Conservation (phyloP, 2,329 filamentous ascomycete genomes). For the Bertia moriformis region DNA sequence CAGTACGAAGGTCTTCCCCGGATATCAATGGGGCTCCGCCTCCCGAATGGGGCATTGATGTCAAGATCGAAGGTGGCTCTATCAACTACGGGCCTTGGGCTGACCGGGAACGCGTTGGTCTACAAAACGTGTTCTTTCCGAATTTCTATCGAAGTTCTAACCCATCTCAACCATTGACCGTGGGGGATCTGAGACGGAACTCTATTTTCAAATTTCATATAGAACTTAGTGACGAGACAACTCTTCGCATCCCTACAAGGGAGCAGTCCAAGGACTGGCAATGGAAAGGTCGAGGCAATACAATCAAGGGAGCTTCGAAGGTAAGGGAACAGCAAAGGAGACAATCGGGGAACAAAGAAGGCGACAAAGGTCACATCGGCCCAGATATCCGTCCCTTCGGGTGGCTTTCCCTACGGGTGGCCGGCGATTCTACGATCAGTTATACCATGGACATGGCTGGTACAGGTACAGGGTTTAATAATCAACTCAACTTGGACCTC, state of each 20-base stretch:
- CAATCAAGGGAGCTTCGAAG: conserved; percentile 25
- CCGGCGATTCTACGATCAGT: conserved; percentile 63
- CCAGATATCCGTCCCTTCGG: conserved; percentile 64
- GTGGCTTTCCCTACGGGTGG: conserved; percentile 80
- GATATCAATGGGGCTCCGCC: conserved; percentile 69
- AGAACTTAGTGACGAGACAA: conserved; percentile 66
- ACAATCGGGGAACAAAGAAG: conserved; percentile 7
- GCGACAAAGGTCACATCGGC: conserved; percentile 15
- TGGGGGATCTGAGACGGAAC: conserved; percentile 57
- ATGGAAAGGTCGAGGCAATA: conserved; percentile 64
- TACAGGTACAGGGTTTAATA: conserved; percentile 53
- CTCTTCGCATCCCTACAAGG: conserved; percentile 67
- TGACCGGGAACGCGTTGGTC: conserved; percentile 71
- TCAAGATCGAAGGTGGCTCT: conserved; percentile 64
- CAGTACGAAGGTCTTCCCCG: conserved; percentile 11
- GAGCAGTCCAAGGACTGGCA: conserved; percentile 94
- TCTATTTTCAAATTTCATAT: conserved; percentile 73
- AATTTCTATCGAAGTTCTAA: conserved; percentile 63
- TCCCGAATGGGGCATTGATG: conserved; percentile 79
- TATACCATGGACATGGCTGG: conserved; percentile 89
- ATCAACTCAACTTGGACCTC: conserved; percentile 63
- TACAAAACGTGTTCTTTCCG: conserved; percentile 84
- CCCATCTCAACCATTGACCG: conserved; percentile 44
- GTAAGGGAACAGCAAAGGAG: conserved; percentile 9
- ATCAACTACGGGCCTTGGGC: conserved; percentile 96